Percentiles rank a stretch among this genome's conserved stretches.
Conservation (phyloP, 805 yeast species). For the Metschnikowia santaceciliae region DNA sequence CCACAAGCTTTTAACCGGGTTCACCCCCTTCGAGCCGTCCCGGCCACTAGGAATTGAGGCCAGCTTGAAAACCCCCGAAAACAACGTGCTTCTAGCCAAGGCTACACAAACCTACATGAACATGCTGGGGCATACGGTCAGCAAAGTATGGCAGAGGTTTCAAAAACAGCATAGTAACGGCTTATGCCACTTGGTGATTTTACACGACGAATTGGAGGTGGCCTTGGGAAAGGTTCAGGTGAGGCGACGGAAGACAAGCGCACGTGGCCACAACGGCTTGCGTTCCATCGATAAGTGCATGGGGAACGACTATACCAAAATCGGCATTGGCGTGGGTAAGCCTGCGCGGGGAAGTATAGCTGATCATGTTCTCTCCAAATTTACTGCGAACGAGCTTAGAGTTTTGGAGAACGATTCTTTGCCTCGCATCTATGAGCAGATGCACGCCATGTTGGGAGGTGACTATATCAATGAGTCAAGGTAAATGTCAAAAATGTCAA, state of each 20-base stretch:
- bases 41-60: not conserved
- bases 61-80: constrained; percentile 5
- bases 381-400: constrained; percentile 43
- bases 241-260: constrained; percentile 55
- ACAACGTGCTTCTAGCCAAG: constrained; percentile 38
- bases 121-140: constrained; percentile 56
- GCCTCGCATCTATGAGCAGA: constrained; percentile 34
- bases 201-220: constrained; percentile 77
- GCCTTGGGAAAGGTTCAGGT: constrained; percentile 64
- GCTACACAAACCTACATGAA: constrained; percentile 67
- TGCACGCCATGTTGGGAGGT: constrained; percentile 32
- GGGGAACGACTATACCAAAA: constrained; percentile 55
- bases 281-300: constrained; percentile 47
- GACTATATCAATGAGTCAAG: constrained; percentile 9
- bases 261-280: constrained; percentile 85
- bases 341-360: constrained; percentile 54
- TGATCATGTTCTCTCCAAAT: constrained; percentile 58
- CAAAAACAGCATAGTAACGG: constrained; percentile 19
- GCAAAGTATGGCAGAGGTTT: constrained; percentile 42
- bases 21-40: constrained; percentile 17
- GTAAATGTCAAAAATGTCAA: not conserved
- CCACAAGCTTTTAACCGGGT: constrained; percentile 44
- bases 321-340: constrained; percentile 77
- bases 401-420: constrained; percentile 37
- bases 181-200: constrained; percentile 44